Evolutionary conservation across 2,329 filamentous ascomycete genomes (phyloP).

Genomic region (Coniochaeta sp.): DNA sequence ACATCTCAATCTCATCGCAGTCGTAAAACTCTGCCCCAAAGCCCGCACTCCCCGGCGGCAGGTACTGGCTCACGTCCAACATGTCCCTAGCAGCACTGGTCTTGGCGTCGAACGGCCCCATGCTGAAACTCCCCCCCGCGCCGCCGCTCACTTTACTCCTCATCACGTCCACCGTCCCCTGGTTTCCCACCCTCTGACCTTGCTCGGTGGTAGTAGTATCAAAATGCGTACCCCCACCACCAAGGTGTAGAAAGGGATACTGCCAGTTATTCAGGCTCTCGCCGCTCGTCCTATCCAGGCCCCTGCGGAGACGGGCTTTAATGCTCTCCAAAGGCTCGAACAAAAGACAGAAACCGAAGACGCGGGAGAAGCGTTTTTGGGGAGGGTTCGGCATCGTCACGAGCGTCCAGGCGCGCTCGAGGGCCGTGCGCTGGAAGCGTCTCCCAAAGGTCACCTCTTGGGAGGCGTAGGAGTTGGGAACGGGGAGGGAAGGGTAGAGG

Average conservation of each 20-base stretch:
- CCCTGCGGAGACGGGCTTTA: conserved; percentile 27
- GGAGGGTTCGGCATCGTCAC: conserved; percentile 43
- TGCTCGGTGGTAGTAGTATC: conserved; percentile 12
- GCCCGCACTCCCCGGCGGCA: conserved; percentile 35
- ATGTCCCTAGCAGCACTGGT: conserved; percentile 32
- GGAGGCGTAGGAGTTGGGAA: conserved; percentile 50
- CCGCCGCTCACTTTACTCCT: conserved; percentile 22
- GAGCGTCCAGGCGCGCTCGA: conserved; percentile 57
- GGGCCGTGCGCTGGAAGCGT: conserved; percentile 57
- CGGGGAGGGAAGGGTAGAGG: conserved; percentile 27
- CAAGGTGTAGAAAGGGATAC: conserved; percentile 58
- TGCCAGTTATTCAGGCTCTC: conserved; percentile 50
- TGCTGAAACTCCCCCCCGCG: no score
- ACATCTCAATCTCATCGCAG: conserved; percentile 67
- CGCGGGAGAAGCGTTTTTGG: conserved; percentile 39
- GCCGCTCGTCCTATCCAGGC: conserved; percentile 22
- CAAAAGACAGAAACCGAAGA: conserved; percentile 64
- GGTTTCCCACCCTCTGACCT: conserved; percentile 25
- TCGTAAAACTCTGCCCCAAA: conserved; percentile 74
- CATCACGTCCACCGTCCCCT: conserved; percentile 21
- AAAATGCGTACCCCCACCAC: conserved; percentile 63
- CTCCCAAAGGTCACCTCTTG: conserved; percentile 64
- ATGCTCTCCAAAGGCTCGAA: conserved; percentile 48
- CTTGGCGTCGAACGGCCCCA: conserved; percentile 40
- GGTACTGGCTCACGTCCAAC: conserved; percentile 43